Percentiles rank a stretch among this genome's conserved stretches.
Evolutionary conservation across 495 filamentous ascomycete genomes (phyloP).

Genomic region (Paragyromitra xinjiangensis): DNA sequence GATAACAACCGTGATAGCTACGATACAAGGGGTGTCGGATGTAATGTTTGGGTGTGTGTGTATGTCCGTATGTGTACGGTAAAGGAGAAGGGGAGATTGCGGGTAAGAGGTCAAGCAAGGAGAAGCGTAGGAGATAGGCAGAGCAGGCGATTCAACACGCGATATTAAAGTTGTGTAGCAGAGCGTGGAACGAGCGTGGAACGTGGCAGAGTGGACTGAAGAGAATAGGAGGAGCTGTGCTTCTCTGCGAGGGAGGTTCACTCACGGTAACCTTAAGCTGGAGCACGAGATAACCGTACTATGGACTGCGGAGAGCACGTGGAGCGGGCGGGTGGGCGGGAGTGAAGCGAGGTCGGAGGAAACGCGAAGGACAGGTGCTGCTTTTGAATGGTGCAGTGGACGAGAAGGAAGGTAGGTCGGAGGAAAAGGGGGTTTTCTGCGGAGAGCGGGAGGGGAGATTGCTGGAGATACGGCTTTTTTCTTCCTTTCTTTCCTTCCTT

Average conservation of each 20-base stretch:
- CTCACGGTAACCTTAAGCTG: conserved; percentile 45
- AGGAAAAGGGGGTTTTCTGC: conserved; percentile 43
- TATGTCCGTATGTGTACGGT: background rate
- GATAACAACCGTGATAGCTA: conserved; percentile 26
- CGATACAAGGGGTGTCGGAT: background rate
- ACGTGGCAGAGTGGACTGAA: conserved; percentile 17
- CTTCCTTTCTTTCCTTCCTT: background rate
- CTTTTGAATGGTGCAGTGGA: conserved; percentile 24
- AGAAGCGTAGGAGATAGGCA: conserved; percentile 1
- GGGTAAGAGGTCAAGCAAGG: conserved; percentile 14
- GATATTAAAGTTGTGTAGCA: conserved; percentile 16
- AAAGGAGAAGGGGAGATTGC: conserved; percentile 23
- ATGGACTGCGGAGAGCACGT: conserved; percentile 36
- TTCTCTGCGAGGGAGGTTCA: conserved; percentile 8
- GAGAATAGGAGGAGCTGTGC: conserved; percentile 25
- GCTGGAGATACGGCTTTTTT: conserved; percentile 47
- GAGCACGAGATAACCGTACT: conserved; percentile 26
- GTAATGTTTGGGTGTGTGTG: conserved; percentile 13
- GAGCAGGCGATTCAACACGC: conserved; percentile 23
- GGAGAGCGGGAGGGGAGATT: conserved; percentile 27
- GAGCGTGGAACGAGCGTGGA: conserved; percentile 17
- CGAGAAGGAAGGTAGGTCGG: conserved; percentile 17
- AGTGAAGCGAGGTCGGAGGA: conserved; percentile 38
- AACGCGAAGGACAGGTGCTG: conserved; percentile 32
- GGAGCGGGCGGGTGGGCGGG: conserved; percentile 44